A percentile compares a stretch with the other conserved stretches of the same genome.
Conservation (phyloP, 2,329 filamentous ascomycete genomes). For the Cyphellophora europaea region DNA sequence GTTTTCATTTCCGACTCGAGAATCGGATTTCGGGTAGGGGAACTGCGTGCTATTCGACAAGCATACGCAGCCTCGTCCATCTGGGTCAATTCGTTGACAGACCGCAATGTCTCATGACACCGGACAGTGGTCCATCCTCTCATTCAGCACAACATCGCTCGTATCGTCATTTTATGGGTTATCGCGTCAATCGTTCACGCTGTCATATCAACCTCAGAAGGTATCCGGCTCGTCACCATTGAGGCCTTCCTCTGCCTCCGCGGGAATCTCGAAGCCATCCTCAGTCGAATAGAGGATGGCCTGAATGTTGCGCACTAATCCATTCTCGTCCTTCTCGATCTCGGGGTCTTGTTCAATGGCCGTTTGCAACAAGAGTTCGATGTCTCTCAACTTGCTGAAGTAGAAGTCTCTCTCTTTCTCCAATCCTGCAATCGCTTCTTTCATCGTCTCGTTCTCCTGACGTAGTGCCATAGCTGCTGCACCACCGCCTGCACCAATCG, state of each 20-base stretch:
- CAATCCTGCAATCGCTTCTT: conserved; percentile 88
- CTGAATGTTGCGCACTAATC: conserved; percentile 91
- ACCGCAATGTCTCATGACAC: too few relatives aligned
- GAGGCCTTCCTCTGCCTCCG: conserved; percentile 58
- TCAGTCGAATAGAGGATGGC: conserved; percentile 95
- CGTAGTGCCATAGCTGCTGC: conserved; percentile 52
- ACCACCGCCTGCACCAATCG: conserved; percentile 33
- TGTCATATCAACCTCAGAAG: conserved; percentile 20
- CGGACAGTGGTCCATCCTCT: too few relatives aligned
- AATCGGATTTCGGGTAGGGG: too few relatives aligned
- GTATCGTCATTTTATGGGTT: too few relatives aligned
- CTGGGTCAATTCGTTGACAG: too few relatives aligned
- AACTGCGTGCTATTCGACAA: too few relatives aligned
- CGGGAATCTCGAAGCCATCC: conserved; percentile 74
- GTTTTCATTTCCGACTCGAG: too few relatives aligned
- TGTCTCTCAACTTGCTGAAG: conserved; percentile 96
- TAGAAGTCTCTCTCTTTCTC: conserved; percentile 98
- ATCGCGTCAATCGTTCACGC: conserved; percentile 1
- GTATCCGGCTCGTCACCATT: conserved; percentile 33
- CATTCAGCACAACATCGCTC: too few relatives aligned
- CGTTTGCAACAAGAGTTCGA: conserved; percentile 87
- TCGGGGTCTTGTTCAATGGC: conserved; percentile 87
- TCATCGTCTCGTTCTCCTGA: conserved; percentile 77
- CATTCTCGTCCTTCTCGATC: conserved; percentile 86
- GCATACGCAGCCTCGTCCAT: too few relatives aligned